Base-by-base conservation (phyloP, 257 asterid species). In the Osmanthus fragrans region DNA sequence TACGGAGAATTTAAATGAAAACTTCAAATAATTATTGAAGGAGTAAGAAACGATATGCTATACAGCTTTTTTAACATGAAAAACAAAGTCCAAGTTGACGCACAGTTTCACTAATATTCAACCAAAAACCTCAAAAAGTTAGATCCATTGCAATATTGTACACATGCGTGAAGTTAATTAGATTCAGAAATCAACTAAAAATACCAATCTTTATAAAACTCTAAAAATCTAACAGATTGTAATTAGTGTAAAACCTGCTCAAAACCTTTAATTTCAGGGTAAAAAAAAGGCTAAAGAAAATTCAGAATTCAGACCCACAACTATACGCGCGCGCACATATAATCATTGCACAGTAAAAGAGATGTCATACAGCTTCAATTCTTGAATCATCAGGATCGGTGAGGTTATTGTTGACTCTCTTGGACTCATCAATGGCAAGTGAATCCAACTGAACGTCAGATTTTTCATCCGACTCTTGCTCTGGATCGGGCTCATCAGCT, bases 401-500 rank as follows among this genome's bases (percentile, higher is more conserved):
- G 25, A 80, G 84, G 13, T 21, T 29, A 45, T 9, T 39, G 32
- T 70, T 56, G 19, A 29, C 67, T 39, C 65, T 21, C 37, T 70
- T 74, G 66, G 83, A 74, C 40, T 80, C 70, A 69, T 77, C 82
- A 40, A 87, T 66, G 21, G 49, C 75, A 71, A 87, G 73, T 0
- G 89, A 74, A n/a, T 73, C 85, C 32, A 87, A 49, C 1, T 73
- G 49, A 23, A 29, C 25, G 7, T 73, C 77, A 9, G 75, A 8
- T 36, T 40, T 56, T 6, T 56, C 65, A 56, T 56, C 42, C 1
- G 81, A 80, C 70, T 78, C 76, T 69, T 29, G 58, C 75, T 47
- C 77, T 32, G 74, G 70, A 67, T 58, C 83, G 27, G 49, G 80
- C 2, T 86, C 89, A 0, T 85, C 89, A 33, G 89, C 87, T 39